Percentiles rank a stretch among this genome's conserved stretches.
Evolutionary conservation across 352 stramenopile genomes (phyloP).

Genomic region (Pythium rishiriense): DNA sequence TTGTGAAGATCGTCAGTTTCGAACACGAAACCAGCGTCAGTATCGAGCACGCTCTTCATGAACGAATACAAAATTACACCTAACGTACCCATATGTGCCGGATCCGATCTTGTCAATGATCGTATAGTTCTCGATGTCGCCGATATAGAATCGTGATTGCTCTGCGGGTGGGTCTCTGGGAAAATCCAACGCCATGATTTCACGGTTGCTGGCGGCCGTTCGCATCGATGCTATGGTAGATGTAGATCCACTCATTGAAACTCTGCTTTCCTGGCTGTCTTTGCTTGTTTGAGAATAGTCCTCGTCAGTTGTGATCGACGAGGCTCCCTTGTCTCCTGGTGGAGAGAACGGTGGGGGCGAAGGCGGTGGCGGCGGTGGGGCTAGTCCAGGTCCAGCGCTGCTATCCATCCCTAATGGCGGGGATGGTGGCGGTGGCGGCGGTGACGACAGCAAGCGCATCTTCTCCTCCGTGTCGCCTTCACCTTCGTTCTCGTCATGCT

Average conservation of each 20-base stretch:
- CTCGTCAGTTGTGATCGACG: conserved; percentile 18
- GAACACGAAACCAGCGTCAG: background rate
- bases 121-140: conserved; percentile 85
- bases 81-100: conserved; percentile 79
- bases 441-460: conserved; percentile 31
- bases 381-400: conserved; percentile 15
- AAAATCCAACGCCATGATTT: conserved; percentile 62
- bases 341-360: conserved; percentile 64
- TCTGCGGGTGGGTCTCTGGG: conserved; percentile 38
- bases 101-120: conserved; percentile 89
- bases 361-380: conserved; percentile 44
- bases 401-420: conserved; percentile 42
- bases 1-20: background rate
- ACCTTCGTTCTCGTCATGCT: conserved; percentile 32
- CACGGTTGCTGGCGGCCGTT: conserved; percentile 63
- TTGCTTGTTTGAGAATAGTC: conserved; percentile 19
- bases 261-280: conserved; percentile 19
- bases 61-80: background rate
- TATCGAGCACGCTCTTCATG: background rate
- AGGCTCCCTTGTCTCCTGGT: conserved; percentile 33
- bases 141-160: conserved; percentile 73
- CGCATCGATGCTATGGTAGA: conserved; percentile 74
- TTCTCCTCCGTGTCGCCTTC: conserved; percentile 17
- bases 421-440: conserved; percentile 33
- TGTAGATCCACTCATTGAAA: conserved; percentile 31